These are phyloP conservation scores for Whalleya microplaca DNA, from an alignment of 2,329 filamentous ascomycete species.

Conservation along the genomic window DNA sequence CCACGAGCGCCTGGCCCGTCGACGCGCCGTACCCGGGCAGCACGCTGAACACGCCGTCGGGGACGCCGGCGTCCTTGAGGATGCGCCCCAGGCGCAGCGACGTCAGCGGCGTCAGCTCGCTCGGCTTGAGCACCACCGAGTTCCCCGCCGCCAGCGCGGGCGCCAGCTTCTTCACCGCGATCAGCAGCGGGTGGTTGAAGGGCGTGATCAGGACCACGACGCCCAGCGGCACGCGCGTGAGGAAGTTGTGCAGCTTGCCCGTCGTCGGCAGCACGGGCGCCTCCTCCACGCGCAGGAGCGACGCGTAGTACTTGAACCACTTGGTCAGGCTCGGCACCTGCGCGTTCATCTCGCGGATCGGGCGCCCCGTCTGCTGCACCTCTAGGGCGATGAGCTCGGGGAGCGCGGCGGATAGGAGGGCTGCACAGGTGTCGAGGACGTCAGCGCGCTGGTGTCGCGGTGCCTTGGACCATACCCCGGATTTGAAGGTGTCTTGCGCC, in stretches of 20 bases:
- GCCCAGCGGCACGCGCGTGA: slow-evolving; percentile 58
- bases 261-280: slow-evolving; percentile 66
- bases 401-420: slow-evolving; percentile 55
- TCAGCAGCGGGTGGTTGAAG: slow-evolving; percentile 63
- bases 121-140: slow-evolving; percentile 63
- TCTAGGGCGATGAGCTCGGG: slow-evolving; percentile 64
- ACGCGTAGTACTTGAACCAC: slow-evolving; percentile 75
- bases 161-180: slow-evolving; percentile 63
- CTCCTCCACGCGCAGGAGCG: slow-evolving; percentile 69
- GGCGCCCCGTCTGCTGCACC: slow-evolving; percentile 69
- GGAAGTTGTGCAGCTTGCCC: slow-evolving; percentile 62
- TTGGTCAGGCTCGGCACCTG: slow-evolving; percentile 68
- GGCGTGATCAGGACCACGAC: slow-evolving; percentile 61
- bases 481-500: slow-evolving; percentile 52
- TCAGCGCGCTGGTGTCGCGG: slow-evolving; percentile 62
- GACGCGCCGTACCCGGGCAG: slow-evolving; percentile 56
- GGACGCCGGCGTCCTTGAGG: slow-evolving; percentile 69
- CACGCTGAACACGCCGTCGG: slow-evolving; percentile 70
- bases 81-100: slow-evolving; percentile 63
- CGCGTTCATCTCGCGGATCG: slow-evolving; percentile 70
- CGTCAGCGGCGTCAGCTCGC: slow-evolving; percentile 64
- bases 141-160: slow-evolving; percentile 64
- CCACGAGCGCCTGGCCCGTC: slow-evolving; percentile 57
- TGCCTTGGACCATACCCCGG: slow-evolving; percentile 59
- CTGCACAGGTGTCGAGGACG: slow-evolving; percentile 63